Evolutionary conservation across 1,284 basidiomycete species (phyloP), one percentile per base, ranked within the genome.

Genomic region (Phlebopus sp.): DNA sequence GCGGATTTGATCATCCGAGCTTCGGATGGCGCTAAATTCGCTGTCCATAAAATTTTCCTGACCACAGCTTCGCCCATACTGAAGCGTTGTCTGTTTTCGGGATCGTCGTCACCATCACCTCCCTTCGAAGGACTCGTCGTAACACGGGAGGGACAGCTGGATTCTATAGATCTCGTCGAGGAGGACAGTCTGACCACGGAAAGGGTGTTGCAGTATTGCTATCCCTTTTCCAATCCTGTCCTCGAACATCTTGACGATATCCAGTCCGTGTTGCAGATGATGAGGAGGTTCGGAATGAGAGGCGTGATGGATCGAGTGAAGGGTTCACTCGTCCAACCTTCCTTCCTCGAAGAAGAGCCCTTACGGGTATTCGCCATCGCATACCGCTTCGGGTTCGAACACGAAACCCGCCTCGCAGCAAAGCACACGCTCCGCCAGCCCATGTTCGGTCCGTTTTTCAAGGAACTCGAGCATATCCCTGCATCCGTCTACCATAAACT

Each of bases 401-500:
- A 53, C 14, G 63, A 66, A 38, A 52, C 60, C 17, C 61, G 49
- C 10, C 38, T 53, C 1, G 67, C 65, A 17, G 67, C 67, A 1
- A 55, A 42, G 13, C 38, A 62, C 44, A 67, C 65, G 35, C 60
- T 69, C 15, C 63, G 58, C 23, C 50, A 56, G 9, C 62, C 63
- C 37, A 62, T 66, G 13, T 69, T 69, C 31, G 55, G 58, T 13
- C 66, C 67, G 36, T 69, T 61, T 49, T 56, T 67, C 52, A 63
- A 59, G 27, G 63, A 66, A 45, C 62, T 66, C 21, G 67, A 68
- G 41, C 60, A 66, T 43, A 66, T 66, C 35, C 62, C 63, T 4
- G 63, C 63, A 2, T 66, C 63, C 23, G 62, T 52, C 37, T 68
- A 69, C 46, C 67, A 66, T 54, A 68, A 63, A 34, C 62, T 66